phyloP scores from a whole-genome alignment of 108 stramenopile genomes.

The Cyclotella kingstonii region DNA sequence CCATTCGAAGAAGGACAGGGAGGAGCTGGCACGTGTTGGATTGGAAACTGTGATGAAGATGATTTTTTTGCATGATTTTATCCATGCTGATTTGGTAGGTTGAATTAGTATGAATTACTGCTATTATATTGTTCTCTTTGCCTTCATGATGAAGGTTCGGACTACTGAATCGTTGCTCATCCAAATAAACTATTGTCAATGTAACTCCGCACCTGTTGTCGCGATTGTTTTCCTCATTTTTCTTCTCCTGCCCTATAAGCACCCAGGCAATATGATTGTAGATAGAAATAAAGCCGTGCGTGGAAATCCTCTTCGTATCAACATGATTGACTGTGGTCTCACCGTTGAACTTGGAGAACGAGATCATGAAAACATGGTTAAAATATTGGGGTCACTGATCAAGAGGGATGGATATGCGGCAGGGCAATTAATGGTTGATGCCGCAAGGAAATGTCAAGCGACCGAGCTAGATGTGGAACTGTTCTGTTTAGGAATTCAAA shows the following conservation, averaged over 20 bases:
- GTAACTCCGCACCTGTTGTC: too few species aligned
- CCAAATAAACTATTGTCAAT: too few species aligned
- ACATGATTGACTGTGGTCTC: conserved; percentile 83
- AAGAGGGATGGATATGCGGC: conserved; percentile 75
- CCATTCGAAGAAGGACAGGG: conserved; percentile 48
- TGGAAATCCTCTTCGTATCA: conserved; percentile 54
- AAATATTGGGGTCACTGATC: conserved; percentile 84
- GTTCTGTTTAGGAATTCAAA: conserved; percentile 80
- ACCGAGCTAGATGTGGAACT: conserved; percentile 61
- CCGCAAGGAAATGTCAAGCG: conserved; percentile 71
- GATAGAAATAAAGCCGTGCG: conserved; percentile 42
- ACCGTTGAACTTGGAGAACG: conserved; percentile 82
- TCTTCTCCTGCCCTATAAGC: conserved; percentile 6
- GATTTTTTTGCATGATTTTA: conserved; percentile 80
- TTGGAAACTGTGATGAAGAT: conserved; percentile 83
- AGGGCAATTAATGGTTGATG: conserved; percentile 83
- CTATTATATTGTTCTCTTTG: too few species aligned
- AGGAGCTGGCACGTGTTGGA: conserved; percentile 70
- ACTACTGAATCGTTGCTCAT: too few species aligned
- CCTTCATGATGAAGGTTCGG: too few species aligned
- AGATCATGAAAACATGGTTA: conserved; percentile 80
- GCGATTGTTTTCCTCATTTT: neutral
- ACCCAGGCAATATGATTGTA: conserved; percentile 79
- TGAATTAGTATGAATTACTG: neutral
- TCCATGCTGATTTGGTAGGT: conserved; percentile 82